Percentiles rank a stretch among this genome's conserved stretches.
These are phyloP conservation scores for Angomonas deanei DNA, from an alignment of 208 protist species.

Conservation along the genomic window DNA sequence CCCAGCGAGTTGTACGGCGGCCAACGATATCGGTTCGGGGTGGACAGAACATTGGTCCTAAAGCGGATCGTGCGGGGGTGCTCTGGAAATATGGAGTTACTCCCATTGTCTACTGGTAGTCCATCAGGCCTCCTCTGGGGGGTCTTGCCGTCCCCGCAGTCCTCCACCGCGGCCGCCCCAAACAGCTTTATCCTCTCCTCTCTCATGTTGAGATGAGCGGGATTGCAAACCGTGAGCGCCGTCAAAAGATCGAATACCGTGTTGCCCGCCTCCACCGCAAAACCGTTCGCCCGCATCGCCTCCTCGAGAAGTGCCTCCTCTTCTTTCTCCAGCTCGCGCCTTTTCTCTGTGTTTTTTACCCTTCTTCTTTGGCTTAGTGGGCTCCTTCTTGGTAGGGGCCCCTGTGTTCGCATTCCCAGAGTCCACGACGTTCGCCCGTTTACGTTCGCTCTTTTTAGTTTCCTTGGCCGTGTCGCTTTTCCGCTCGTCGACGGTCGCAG, in stretches of 20 bases:
- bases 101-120: conserved; percentile 33
- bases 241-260: conserved; percentile 20
- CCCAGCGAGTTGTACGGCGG: conserved; percentile 67
- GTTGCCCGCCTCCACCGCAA: conserved; percentile 8
- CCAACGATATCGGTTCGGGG: conserved; percentile 78
- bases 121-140: conserved; percentile 42
- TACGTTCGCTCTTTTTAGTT: background rate
- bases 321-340: conserved; percentile 37
- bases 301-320: conserved; percentile 75
- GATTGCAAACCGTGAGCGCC: conserved; percentile 46
- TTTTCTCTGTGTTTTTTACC: conserved; percentile 34
- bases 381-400: background rate
- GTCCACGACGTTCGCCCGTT: background rate
- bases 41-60: conserved; percentile 50
- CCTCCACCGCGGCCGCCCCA: conserved; percentile 65
- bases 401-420: background rate
- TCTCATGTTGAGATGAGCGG: conserved; percentile 55
- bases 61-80: conserved; percentile 47
- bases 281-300: conserved; percentile 31
- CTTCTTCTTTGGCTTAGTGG: conserved; percentile 27
- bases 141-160: conserved; percentile 65
- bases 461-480: background rate
- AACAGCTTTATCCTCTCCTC: conserved; percentile 71
- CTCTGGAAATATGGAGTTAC: conserved; percentile 52
- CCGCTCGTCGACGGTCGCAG: background rate